Evolutionary conservation across 2,329 filamentous ascomycete genomes (phyloP), one percentile per base, ranked within the genome.

Genomic region (Diaporthe sp.): DNA sequence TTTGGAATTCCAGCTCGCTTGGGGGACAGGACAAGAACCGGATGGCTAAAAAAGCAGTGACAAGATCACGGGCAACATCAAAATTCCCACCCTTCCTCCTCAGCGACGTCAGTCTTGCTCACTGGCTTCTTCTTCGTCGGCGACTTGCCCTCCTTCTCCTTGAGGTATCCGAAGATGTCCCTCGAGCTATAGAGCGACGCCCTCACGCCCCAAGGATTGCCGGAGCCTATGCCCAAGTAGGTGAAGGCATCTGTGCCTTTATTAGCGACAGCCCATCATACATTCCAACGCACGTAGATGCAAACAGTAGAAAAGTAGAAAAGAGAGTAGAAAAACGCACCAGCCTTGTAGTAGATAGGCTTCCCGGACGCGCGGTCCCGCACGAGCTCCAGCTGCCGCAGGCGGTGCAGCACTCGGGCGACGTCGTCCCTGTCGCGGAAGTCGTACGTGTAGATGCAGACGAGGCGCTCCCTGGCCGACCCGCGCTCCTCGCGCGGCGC

Each of bases 391-490:
- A 95, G 85, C 73, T 91, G 86, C 70, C 89, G 88, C 77, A 97
- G 83, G 78, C 86, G 89, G 75, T 86, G 81, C 53, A 96, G 85
- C 5, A 97, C 93, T 58, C 93, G 88, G 39, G 87, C 88, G 8
- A 97, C 89, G 81, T 97, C 94, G 5, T 88, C 85, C 71, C 85
- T 87, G 81, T 97, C 92, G 39, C 86, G 86, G 81, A 95, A 97
- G 82, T 98, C 91, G 57, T 87, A 85, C 7, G 94, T 97, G 82
- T 97, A 97, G 10, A 97, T 86, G 78, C 94, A 96, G 37, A 97
- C 91, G 57, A 97, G 84, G 28, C 91, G 88, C 28, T 85, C 83
- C 58, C 83, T 87, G 34, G 84, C 80, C 8, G 84, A 81, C n/a
- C 85, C 83, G 1, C 83, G 82, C 8, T 84, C 85, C 13, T 88